Conservation (phyloP, 2,329 filamentous ascomycete species). For the Passalora sequoiae region DNA sequence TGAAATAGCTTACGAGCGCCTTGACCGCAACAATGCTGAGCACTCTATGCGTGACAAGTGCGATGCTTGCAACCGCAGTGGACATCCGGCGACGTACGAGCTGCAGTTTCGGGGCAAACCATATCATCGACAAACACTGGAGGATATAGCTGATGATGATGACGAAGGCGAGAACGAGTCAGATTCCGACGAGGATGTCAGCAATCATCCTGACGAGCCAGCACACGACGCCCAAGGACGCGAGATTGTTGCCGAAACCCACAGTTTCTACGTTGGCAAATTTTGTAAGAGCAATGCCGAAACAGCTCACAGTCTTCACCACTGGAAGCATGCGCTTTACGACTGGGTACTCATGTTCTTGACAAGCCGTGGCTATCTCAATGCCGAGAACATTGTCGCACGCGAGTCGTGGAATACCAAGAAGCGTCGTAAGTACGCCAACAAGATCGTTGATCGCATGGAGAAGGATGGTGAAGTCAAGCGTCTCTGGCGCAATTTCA, state of each 20-base stretch:
- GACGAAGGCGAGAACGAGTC: slow-evolving; percentile 43
- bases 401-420: slow-evolving; percentile 58
- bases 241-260: slow-evolving; percentile 41
- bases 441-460: slow-evolving; percentile 62
- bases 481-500: slow-evolving; percentile 61
- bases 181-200: slow-evolving; percentile 27
- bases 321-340: slow-evolving; percentile 73
- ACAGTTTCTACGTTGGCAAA: slow-evolving; percentile 50
- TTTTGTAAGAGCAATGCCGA: slow-evolving; percentile 61
- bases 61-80: slow-evolving; percentile 64
- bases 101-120: slow-evolving; percentile 60
- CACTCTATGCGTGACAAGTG: slow-evolving; percentile 47
- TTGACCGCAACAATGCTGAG: slow-evolving; percentile 38
- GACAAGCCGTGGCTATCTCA: slow-evolving; percentile 53
- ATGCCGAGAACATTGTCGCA: slow-evolving; percentile 53
- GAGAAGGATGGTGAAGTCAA: slow-evolving; percentile 53
- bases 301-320: slow-evolving; percentile 65
- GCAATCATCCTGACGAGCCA: slow-evolving; percentile 30
- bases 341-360: slow-evolving; percentile 64
- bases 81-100: slow-evolving; percentile 62
- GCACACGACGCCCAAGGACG: slow-evolving; percentile 48
- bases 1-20: slow-evolving; percentile 48
- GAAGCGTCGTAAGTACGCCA: slow-evolving; percentile 56
- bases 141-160: slow-evolving; percentile 57
- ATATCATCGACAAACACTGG: slow-evolving; percentile 62